Percentiles rank a stretch among this genome's conserved stretches.
phyloP scores from a whole-genome alignment of 768 basidiomycete species.

The Tylopilus plumbeoviolaceoides region DNA sequence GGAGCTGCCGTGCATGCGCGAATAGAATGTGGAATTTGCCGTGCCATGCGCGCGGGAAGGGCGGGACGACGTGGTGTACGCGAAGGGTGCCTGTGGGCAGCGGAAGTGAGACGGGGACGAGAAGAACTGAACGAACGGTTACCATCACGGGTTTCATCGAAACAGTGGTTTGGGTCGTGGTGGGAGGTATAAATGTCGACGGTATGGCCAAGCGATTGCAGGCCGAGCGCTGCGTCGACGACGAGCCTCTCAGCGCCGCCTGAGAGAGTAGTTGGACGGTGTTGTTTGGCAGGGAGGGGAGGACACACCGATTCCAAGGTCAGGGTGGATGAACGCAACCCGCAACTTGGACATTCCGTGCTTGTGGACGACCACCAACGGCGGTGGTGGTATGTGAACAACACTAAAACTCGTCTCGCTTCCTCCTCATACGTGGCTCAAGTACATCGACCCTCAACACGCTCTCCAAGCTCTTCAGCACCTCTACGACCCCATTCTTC shows the following conservation, averaged over 20 bases:
- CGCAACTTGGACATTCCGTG: slow-evolving; percentile 30
- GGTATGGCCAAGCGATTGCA: slow-evolving; percentile 78
- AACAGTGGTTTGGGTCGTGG: slow-evolving; percentile 83
- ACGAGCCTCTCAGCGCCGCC: slow-evolving; percentile 95
- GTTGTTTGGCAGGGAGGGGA: not conserved
- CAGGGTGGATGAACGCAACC: slow-evolving; percentile 90
- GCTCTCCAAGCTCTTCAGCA: slow-evolving; percentile 13
- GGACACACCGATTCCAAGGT: slow-evolving; percentile 81
- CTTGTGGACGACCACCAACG: too few relatives aligned
- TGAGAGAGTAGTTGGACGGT: slow-evolving; percentile 27
- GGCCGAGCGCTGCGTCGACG: slow-evolving; percentile 89
- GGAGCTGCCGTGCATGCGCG: slow-evolving; percentile 85
- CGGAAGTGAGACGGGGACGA: slow-evolving; percentile 13
- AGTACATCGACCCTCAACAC: slow-evolving; percentile 24
- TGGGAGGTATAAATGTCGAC: slow-evolving; percentile 95
- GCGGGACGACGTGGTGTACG: slow-evolving; percentile 67
- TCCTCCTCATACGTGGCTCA: slow-evolving; percentile 14
- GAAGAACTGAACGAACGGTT: not conserved
- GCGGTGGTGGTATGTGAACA: not conserved
- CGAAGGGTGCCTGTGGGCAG: slow-evolving; percentile 64
- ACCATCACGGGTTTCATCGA: slow-evolving; percentile 94
- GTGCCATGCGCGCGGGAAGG: slow-evolving; percentile 75
- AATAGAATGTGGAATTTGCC: slow-evolving; percentile 86
- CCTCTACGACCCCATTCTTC: slow-evolving; percentile 13
- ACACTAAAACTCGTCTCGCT: slow-evolving; percentile 26